Evolutionary conservation across 768 basidiomycete species (phyloP).

Genomic region (Boletus vermiculosoides): DNA sequence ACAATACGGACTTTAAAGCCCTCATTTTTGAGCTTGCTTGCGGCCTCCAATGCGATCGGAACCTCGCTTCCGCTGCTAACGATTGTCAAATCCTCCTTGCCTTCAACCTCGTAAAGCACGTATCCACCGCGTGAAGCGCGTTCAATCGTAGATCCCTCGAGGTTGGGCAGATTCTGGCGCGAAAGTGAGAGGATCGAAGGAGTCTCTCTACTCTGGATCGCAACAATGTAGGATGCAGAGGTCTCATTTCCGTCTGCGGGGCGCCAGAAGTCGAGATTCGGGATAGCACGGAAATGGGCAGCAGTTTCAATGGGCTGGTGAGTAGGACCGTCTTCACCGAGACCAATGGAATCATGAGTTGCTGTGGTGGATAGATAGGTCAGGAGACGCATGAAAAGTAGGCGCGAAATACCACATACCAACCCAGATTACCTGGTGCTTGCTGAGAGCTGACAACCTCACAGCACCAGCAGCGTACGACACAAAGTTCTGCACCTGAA

Average conservation of each 20-base stretch:
- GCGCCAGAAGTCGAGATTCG: conserved; percentile 91
- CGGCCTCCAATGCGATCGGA: conserved; percentile 82
- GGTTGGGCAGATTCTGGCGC: conserved; percentile 90
- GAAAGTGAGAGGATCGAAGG: conserved; percentile 84
- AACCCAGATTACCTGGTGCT: conserved; percentile 92
- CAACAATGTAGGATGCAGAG: conserved; percentile 85
- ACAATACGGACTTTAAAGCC: conserved; percentile 83
- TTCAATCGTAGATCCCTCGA: conserved; percentile 85
- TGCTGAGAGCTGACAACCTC: conserved; percentile 83
- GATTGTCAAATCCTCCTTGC: conserved; percentile 79
- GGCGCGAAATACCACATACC: conserved; percentile 45
- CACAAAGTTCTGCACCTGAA: conserved; percentile 71
- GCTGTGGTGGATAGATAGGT: conserved; percentile 41
- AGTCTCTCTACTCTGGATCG: conserved; percentile 69
- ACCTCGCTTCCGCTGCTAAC: conserved; percentile 92
- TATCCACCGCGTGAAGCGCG: conserved; percentile 84
- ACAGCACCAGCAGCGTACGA: conserved; percentile 93
- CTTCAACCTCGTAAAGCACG: conserved; percentile 74
- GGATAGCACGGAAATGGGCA: conserved; percentile 81
- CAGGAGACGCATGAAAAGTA: neutral
- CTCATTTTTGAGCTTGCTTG: conserved; percentile 69
- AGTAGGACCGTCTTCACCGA: conserved; percentile 92
- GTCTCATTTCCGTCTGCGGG: conserved; percentile 97
- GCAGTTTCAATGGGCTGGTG: conserved; percentile 94
- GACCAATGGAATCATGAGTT: conserved; percentile 93